These are phyloP conservation scores for Hypoxylon cercidicola DNA, from an alignment of 495 filamentous ascomycete species.

Conservation along the genomic window DNA sequence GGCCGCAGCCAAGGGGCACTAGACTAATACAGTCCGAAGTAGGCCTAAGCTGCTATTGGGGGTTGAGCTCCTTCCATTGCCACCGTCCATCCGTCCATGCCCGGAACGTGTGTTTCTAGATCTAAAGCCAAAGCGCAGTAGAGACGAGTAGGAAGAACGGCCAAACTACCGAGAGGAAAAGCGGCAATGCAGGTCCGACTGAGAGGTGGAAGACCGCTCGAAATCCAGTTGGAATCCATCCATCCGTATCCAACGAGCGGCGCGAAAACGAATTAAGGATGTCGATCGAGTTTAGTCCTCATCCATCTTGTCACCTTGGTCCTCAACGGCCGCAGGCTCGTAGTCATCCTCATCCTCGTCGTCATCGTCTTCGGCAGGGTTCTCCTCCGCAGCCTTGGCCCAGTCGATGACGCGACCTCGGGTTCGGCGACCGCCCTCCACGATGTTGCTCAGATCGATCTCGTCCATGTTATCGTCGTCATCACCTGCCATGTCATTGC, in stretches of 20 bases:
- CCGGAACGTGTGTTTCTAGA: conserved; percentile 20
- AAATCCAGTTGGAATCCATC: conserved; percentile 20
- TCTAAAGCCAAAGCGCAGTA: conserved; percentile 19
- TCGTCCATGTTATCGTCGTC: conserved; percentile 87
- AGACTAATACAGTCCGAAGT: conserved; percentile 8
- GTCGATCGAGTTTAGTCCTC: conserved; percentile 50
- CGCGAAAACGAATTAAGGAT: neutral
- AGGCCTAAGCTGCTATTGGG: conserved; percentile 19
- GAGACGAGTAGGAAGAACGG: conserved; percentile 7
- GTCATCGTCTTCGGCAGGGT: conserved; percentile 75
- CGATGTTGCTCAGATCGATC: conserved; percentile 89
- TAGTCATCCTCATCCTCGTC: conserved; percentile 83
- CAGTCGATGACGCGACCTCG: conserved; percentile 86
- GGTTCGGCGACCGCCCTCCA: conserved; percentile 79
- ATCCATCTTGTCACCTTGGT: conserved; percentile 57
- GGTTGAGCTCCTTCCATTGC: conserved; percentile 2
- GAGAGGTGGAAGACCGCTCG: neutral
- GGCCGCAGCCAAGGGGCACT: neutral
- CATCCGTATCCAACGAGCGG: conserved; percentile 28
- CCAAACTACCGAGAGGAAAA: conserved; percentile 18
- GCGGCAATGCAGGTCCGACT: conserved; percentile 11
- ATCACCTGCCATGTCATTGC: conserved; percentile 52
- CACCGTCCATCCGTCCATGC: conserved; percentile 13
- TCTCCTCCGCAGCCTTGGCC: conserved; percentile 77
- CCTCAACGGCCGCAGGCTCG: conserved; percentile 49